Evolutionary conservation across 805 yeast genomes (phyloP), one percentile per base, ranked within the genome.

Genomic region (Schizosaccharomyces cryophilus): DNA sequence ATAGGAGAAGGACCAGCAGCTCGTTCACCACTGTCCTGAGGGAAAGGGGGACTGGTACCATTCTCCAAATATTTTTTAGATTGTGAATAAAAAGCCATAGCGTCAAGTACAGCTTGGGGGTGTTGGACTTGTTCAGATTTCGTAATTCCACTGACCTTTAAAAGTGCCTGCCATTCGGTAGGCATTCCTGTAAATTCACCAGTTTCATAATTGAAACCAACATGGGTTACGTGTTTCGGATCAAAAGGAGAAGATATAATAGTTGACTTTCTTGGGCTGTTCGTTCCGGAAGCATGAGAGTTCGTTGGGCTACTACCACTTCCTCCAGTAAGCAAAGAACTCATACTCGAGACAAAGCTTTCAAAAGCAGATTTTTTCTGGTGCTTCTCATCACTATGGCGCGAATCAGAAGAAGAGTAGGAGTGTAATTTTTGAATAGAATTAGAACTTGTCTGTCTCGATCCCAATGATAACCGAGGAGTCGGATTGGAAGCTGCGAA

Each of bases 161-260:
- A 73, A 21, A 85, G 72, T 61, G 78, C 77, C 66, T 85, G 86
- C 95, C 95, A 87, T 67, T 85, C 94, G 29, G 78, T 81, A 0
- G 95, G 95, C 61, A 87, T 72, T 1, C 94, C 66, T 7, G 66
- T 84, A 66, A 81, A 86, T 54, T 84, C 81, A 7, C 90, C 88
- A 40, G 85, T 80, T 65, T 80, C 81, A 15, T 76, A 71, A 70
- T 86, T 88, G 54, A 83, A 80, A 31, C 88, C 93, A 19, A 87
- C 95, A 68, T 87, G 95, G 21, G 93, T 87, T 42, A 87, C 84
- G 68, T 89, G 95, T 68, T 86, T 83, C 19, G 93, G 84, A 67
- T 87, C 87, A 70, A 84, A 87, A 0, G 98, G 98, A 0, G 87
- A 83, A n/a, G 95, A 85, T 60, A 90, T 93, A 65, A 81, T 66